Base-by-base conservation (phyloP, 2,329 filamentous ascomycete genomes). In the Chaetomium olivaceum region DNA sequence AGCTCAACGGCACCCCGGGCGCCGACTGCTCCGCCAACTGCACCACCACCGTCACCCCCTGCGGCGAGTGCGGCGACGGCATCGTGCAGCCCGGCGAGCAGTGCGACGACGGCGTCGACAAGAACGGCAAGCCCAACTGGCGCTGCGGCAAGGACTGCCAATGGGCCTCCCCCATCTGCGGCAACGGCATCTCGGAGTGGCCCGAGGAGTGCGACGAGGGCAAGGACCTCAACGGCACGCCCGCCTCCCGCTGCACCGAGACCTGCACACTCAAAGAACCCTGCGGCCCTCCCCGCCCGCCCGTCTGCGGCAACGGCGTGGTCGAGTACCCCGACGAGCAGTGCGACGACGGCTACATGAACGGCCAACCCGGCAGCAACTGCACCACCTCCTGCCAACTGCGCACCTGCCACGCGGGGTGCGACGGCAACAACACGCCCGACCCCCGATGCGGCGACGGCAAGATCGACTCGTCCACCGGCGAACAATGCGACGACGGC, bases 181-280 rank as follows among this genome's bases (percentile, higher is more conserved):
- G 67, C 63, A 68, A 68, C 52, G 67, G 67, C 23, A 43, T 68
- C 61, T 59, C 64, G 8, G 64, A 68, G 50, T 65, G 36, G 31
- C 67, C 64, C 25, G 67, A 68, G 64, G 67, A 68, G 39, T 68
- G 67, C 52, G 67, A 68, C 39, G 67, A 68, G n/a, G 67, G 67
- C 56, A 8, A 29, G 50, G 67, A 68, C 3, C 60, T 67, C 54
- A 68, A 68, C 57, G 67, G 64, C 27, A 67, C 56, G 1, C 62
- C 58, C 2, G 25, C 31, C 2, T 65, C 62, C 48, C 52, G 59
- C n/a, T 68, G 67, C 52, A 58, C 64, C 12, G 55, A 23, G 1
- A 39, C 50, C 21, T 68, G 67, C 64, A 68, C 51, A 1, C 33
- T 58, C 55, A 61, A 61, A 25, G 60, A 63, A 6, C 50, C 54